Evolutionary conservation across 192 early-diverging fungal species (phyloP), one percentile per base, ranked within the genome.

Genomic region (Coemansia sp.): DNA sequence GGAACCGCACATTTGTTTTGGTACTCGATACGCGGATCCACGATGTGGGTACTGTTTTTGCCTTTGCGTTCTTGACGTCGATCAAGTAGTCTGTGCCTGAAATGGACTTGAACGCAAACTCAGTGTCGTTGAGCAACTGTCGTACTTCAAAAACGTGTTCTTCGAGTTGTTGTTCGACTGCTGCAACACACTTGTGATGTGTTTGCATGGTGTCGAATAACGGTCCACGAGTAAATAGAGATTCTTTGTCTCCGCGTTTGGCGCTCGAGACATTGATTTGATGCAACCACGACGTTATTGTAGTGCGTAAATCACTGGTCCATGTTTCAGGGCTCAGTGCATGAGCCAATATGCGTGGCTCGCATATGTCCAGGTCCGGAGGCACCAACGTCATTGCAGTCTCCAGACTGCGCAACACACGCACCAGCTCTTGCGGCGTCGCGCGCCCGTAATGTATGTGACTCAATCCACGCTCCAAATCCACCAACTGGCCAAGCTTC

Each of bases 391-490:
- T 20, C 65, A 69, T 59, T 67, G 87, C 70, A 45, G 79, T 51
- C 54, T 61, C 64, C 77, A 96, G 61, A 63, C 87, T 64, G 54
- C 69, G 71, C 29, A 99, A 77, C 1, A 89, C 83, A 7, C 69
- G 61, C 19, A 94, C 66, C 48, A 98, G 92, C 62, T 98, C 94
- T 50, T 89, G 88, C 24, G 95, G 89, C 20, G 82, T 83, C 65
- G 92, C 93, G 45, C 83, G 85, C 5, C 87, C 87, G 18, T 92
- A 87, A 69, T 95, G 95, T 19, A 99, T 89, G 8, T 95, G 80
- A 27, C 92, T 87, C 48, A 99, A 89, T 1, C 92, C 83, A n/a
- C 97, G 86, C 74, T 99, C 97, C 32, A 99, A 59, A 69, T 99
- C 97, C 19, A 92, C 92, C 57, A 97, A 71, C 45, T 81, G 59